Evolutionary conservation across 805 yeast species (phyloP).

Genomic region (Cyberlindnera xishuangbannaensis): DNA sequence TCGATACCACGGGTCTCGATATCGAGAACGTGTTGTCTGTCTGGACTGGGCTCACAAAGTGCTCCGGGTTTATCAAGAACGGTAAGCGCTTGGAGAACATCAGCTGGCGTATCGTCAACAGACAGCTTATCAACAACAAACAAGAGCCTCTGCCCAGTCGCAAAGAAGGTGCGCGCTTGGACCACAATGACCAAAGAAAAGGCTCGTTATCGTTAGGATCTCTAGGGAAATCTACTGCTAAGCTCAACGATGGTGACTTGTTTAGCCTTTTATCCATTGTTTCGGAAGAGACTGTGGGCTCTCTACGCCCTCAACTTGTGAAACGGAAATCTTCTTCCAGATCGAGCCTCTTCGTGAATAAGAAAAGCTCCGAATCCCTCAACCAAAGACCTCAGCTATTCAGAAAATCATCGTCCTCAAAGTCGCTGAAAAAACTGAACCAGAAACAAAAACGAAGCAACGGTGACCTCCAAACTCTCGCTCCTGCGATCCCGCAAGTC

Average conservation of each 20-base stretch:
- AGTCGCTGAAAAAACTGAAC: constrained; percentile 20
- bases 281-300: constrained; percentile 19
- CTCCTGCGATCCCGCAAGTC: constrained; percentile 9
- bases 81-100: constrained; percentile 27
- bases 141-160: no score
- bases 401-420: constrained; percentile 24
- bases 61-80: constrained; percentile 25
- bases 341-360: constrained; percentile 15
- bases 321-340: constrained; percentile 17
- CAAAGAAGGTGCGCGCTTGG: background rate
- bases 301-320: constrained; percentile 17
- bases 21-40: constrained; percentile 35
- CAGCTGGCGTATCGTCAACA: constrained; percentile 29
- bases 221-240: constrained; percentile 13
- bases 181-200: background rate
- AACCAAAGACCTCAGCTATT: constrained; percentile 16
- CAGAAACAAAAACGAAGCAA: constrained; percentile 13
- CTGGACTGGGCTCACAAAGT: constrained; percentile 34
- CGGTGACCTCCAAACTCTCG: constrained; percentile 12
- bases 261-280: constrained; percentile 24
- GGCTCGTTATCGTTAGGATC: constrained; percentile 4
- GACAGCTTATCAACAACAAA: constrained; percentile 20
- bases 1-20: constrained; percentile 27
- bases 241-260: constrained; percentile 24
- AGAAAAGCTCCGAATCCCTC: constrained; percentile 14